These are phyloP conservation scores for Botrytis deweyae DNA, from an alignment of 2,329 filamentous ascomycete genomes.

Conservation along the genomic window DNA sequence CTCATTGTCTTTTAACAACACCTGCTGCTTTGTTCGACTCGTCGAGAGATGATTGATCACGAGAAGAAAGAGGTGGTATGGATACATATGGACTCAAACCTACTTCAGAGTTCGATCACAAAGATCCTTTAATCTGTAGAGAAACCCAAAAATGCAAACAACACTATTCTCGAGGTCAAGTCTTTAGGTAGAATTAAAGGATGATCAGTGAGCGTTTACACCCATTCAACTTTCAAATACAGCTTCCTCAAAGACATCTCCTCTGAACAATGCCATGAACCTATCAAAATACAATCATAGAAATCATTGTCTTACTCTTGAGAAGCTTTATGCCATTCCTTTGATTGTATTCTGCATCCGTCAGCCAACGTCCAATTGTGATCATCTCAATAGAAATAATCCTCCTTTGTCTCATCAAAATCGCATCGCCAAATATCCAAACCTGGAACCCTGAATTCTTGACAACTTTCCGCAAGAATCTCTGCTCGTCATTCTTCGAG, in stretches of 20 bases:
- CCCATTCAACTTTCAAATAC: background rate
- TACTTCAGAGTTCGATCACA: background rate
- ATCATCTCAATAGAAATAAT: background rate
- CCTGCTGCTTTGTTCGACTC: background rate
- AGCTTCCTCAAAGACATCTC: background rate
- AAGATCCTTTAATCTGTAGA: background rate
- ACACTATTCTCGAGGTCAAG: background rate
- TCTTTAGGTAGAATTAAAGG: background rate
- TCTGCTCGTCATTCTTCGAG: background rate
- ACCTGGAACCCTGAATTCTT: background rate
- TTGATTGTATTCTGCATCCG: background rate
- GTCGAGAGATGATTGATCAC: background rate
- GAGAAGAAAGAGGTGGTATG: background rate
- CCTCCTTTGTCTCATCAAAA: background rate
- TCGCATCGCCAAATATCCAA: background rate
- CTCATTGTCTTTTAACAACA: background rate
- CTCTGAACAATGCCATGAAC: background rate
- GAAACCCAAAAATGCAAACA: background rate
- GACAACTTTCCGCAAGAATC: no score
- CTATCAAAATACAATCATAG: background rate
- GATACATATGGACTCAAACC: background rate
- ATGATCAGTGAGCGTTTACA: background rate
- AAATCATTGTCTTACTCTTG: background rate
- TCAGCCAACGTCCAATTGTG: background rate
- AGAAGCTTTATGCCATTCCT: background rate